Conservation (phyloP, 2,329 filamentous ascomycete genomes). For the Cytospora paraplurivora region DNA sequence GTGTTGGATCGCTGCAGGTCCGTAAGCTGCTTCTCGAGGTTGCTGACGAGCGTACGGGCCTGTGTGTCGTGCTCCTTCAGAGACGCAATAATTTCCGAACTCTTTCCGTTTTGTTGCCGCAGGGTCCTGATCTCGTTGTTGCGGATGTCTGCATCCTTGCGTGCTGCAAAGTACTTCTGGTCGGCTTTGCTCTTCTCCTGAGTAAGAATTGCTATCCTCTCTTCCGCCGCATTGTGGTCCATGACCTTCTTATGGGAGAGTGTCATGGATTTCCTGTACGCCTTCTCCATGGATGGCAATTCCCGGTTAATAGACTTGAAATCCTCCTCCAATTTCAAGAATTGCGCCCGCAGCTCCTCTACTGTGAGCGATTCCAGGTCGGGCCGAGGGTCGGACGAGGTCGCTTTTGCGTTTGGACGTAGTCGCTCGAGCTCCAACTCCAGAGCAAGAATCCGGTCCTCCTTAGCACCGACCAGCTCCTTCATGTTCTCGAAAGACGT, state of each 20-base stretch:
- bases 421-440: conserved; percentile 82
- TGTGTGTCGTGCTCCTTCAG: conserved; percentile 87
- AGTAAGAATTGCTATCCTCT: conserved; percentile 70
- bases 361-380: conserved; percentile 61
- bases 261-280: conserved; percentile 86
- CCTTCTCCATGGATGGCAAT: conserved; percentile 83
- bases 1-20: conserved; percentile 80
- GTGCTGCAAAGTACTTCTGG: conserved; percentile 95
- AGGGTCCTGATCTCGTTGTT: conserved; percentile 78
- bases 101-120: conserved; percentile 82
- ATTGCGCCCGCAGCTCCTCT: conserved; percentile 74
- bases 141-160: conserved; percentile 88
- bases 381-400: conserved; percentile 47
- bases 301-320: conserved; percentile 85
- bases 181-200: conserved; percentile 96
- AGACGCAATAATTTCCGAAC: conserved; percentile 88
- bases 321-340: conserved; percentile 74
- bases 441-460: conserved; percentile 77
- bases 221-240: conserved; percentile 75
- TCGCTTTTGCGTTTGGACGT: conserved; percentile 49
- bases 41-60: conserved; percentile 73
- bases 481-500: conserved; percentile 71
- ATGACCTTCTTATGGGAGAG: conserved; percentile 84
- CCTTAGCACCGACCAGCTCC: conserved; percentile 77
- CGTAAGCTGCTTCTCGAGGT: conserved; percentile 86